Evolutionary conservation across 2,329 filamentous ascomycete genomes (phyloP).

Genomic region (Penicillium sp.): DNA sequence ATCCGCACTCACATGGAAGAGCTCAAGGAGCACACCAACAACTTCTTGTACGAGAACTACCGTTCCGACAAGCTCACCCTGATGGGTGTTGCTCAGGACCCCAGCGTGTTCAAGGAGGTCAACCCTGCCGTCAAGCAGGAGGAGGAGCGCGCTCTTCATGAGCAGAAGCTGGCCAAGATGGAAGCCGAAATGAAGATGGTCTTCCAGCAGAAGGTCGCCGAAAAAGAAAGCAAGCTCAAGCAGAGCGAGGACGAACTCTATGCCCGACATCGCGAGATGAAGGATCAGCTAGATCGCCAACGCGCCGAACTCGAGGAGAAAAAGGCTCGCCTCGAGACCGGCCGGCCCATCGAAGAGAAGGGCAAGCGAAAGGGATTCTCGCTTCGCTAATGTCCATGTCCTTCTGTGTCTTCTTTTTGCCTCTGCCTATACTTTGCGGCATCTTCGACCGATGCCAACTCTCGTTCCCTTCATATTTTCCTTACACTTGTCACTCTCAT

Average conservation of each 20-base stretch:
- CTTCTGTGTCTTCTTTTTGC: neutral
- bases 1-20: slow-evolving; percentile 99
- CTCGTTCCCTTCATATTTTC: slow-evolving; percentile 21
- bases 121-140: slow-evolving; percentile 99
- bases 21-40: slow-evolving; percentile 99
- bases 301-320: slow-evolving; percentile 95
- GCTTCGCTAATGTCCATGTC: slow-evolving; percentile 65
- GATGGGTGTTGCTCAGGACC: slow-evolving; percentile 98
- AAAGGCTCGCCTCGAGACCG: slow-evolving; percentile 92
- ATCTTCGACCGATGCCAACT: slow-evolving; percentile 18
- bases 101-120: slow-evolving; percentile 99
- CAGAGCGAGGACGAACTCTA: slow-evolving; percentile 99
- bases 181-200: slow-evolving; percentile 99
- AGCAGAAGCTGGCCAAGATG: slow-evolving; percentile 99
- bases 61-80: slow-evolving; percentile 97
- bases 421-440: neutral
- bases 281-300: slow-evolving; percentile 96
- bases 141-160: slow-evolving; percentile 94
- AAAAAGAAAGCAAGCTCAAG: slow-evolving; percentile 99
- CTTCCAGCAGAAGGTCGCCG: slow-evolving; percentile 99
- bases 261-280: slow-evolving; percentile 98
- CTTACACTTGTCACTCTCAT: slow-evolving; percentile 16
- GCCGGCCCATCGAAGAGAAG: slow-evolving; percentile 94
- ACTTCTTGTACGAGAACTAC: slow-evolving; percentile 98
- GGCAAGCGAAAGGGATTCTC: slow-evolving; percentile 99